These are phyloP conservation scores for Colletotrichum tofieldiae DNA, from an alignment of 2,329 filamentous ascomycete genomes.

Conservation along the genomic window DNA sequence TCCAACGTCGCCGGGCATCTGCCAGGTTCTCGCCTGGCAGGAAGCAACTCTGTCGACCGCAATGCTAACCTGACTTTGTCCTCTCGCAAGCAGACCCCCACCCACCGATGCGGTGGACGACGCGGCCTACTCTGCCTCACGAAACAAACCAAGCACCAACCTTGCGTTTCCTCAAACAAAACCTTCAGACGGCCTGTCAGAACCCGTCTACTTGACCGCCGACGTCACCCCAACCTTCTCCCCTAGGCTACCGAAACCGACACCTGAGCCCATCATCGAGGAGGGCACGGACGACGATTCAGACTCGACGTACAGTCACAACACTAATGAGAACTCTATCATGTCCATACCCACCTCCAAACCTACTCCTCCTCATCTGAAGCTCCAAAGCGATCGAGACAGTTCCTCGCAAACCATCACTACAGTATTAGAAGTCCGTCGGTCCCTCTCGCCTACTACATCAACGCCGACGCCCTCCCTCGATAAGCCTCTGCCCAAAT, in stretches of 20 bases:
- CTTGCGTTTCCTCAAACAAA: constrained; percentile 62
- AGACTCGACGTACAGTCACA: constrained; percentile 51
- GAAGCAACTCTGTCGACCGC: constrained; percentile 2
- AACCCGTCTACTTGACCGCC: constrained; percentile 61
- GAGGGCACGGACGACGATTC: constrained; percentile 55
- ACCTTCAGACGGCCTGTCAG: constrained; percentile 59
- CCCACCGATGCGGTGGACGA: constrained; percentile 29
- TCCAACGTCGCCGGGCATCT: constrained; percentile 4
- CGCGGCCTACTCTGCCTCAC: constrained; percentile 49
- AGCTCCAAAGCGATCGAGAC: constrained; percentile 57
- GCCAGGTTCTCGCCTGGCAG: constrained; percentile 18
- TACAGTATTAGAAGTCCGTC: constrained; percentile 39
- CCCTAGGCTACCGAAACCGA: constrained; percentile 40
- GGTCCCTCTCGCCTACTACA: constrained; percentile 28
- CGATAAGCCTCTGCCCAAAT: constrained; percentile 70
- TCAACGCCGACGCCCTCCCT: constrained; percentile 55
- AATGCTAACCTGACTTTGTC: constrained; percentile 23
- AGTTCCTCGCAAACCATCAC: constrained; percentile 47
- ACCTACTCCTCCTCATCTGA: constrained; percentile 67
- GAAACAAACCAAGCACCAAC: constrained; percentile 59
- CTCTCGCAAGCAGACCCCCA: constrained; percentile 35
- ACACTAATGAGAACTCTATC: constrained; percentile 56
- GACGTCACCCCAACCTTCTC: constrained; percentile 53
- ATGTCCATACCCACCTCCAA: constrained; percentile 68
- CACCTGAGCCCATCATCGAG: constrained; percentile 48